Conservation (phyloP, 805 yeast genomes). For the Yarrowia yakushimensis region DNA sequence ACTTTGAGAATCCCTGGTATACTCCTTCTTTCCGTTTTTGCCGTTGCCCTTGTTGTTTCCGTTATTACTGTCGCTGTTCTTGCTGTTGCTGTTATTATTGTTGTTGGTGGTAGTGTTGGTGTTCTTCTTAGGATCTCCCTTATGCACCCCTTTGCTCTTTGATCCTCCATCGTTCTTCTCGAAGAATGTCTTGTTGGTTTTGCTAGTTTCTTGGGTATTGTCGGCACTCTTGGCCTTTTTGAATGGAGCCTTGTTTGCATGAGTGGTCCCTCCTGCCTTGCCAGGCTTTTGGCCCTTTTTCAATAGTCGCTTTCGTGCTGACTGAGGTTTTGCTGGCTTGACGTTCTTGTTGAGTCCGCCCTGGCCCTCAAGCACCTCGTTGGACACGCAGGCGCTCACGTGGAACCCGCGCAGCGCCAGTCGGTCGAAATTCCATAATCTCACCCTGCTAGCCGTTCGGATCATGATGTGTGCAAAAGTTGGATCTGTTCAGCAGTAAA, state of each 20-base stretch:
- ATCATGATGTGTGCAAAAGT: background rate
- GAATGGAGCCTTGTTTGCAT: background rate
- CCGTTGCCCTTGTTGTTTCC: background rate
- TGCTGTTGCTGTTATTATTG: background rate
- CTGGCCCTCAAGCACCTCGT: background rate
- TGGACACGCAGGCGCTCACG: background rate
- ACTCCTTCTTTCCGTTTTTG: background rate
- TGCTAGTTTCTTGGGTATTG: too few species aligned
- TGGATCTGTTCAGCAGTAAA: background rate
- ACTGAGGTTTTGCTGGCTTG: background rate
- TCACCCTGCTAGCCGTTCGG: background rate
- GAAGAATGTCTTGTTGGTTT: background rate
- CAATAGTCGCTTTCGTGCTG: background rate
- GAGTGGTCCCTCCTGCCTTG: background rate
- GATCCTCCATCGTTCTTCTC: background rate
- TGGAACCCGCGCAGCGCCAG: background rate
- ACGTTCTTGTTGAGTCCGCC: background rate
- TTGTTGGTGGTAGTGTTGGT: background rate
- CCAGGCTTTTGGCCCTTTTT: background rate
- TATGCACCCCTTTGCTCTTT: background rate
- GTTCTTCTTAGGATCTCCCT: background rate
- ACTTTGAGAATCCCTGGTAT: background rate
- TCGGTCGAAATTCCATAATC: background rate
- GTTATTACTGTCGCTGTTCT: background rate
- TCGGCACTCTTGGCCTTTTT: background rate